These are phyloP conservation scores for Somion occarium DNA, from an alignment of 1,284 basidiomycete species.

Conservation along the genomic window DNA sequence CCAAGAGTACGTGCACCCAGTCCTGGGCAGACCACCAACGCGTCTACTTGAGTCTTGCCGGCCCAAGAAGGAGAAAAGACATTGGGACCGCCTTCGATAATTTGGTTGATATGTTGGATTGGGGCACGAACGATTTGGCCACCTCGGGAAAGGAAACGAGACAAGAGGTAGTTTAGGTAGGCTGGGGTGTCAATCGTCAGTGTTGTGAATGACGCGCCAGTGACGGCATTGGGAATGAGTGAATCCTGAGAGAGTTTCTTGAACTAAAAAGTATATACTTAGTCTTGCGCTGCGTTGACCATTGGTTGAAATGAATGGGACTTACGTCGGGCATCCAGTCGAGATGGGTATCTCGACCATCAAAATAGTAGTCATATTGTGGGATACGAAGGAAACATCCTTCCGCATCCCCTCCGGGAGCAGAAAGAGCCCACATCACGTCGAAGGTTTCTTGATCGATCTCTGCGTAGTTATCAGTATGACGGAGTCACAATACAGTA, in stretches of 20 bases:
- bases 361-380: constrained; percentile 56
- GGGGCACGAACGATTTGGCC: constrained; percentile 52
- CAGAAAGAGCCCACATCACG: constrained; percentile 66
- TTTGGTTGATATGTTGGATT: constrained; percentile 61
- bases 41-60: constrained; percentile 29
- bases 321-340: constrained; percentile 61
- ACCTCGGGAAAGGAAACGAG: constrained; percentile 55
- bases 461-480: too few relatives aligned
- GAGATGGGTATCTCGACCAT: constrained; percentile 39
- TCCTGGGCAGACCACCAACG: constrained; percentile 66
- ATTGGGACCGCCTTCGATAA: constrained; percentile 54
- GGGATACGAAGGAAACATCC: constrained; percentile 56
- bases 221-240: constrained; percentile 36
- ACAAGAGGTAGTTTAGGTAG: constrained; percentile 66
- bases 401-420: constrained; percentile 44
- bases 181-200: constrained; percentile 64
- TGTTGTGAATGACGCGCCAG: constrained; percentile 57
- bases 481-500: too few relatives aligned
- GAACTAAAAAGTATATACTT: constrained; percentile 36
- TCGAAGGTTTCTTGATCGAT: constrained; percentile 71
- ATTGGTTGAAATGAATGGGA: constrained; percentile 2
- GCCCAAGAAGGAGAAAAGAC: constrained; percentile 29
- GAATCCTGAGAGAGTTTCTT: constrained; percentile 38
- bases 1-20: constrained; percentile 43
- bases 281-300: background rate